These are phyloP conservation scores for Candida glaebosa DNA, from an alignment of 805 yeast species.

Conservation along the genomic window DNA sequence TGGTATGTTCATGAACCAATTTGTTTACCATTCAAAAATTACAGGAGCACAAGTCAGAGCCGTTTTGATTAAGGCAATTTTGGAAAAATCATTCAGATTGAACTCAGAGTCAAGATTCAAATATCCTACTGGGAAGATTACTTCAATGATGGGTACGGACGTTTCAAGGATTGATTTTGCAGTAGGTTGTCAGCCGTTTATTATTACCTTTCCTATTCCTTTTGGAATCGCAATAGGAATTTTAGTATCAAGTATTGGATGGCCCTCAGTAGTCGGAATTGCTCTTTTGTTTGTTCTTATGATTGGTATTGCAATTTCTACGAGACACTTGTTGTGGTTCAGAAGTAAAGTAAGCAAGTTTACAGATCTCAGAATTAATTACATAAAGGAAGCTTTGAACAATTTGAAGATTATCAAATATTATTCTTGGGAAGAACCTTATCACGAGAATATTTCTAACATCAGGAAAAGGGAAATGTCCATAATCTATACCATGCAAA, in stretches of 20 bases:
- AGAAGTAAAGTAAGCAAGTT: conserved; percentile 33
- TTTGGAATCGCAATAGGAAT: conserved; percentile 36
- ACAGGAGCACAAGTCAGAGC: conserved; percentile 41
- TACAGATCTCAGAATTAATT: conserved; percentile 40
- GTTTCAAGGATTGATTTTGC: conserved; percentile 43
- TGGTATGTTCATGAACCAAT: conserved; percentile 40
- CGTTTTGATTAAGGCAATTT: conserved; percentile 35
- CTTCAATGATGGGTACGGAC: conserved; percentile 42
- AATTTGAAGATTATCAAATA: conserved; percentile 43
- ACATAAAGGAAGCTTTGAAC: conserved; percentile 40
- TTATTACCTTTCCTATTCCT: conserved; percentile 41
- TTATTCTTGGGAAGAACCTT: conserved; percentile 46
- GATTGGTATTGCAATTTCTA: too few relatives aligned
- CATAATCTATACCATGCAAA: conserved; percentile 36
- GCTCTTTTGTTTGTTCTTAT: too few relatives aligned
- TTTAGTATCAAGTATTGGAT: conserved; percentile 35
- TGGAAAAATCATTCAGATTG: conserved; percentile 37
- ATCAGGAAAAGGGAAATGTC: conserved; percentile 40
- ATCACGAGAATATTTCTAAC: conserved; percentile 30
- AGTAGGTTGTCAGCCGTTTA: conserved; percentile 40
- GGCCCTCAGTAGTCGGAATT: conserved; percentile 41
- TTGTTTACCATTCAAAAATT: conserved; percentile 40
- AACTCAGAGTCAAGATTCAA: conserved; percentile 29
- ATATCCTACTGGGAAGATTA: conserved; percentile 37
- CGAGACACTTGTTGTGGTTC: too few relatives aligned